These are phyloP conservation scores for Sordariomycetes sp. DNA, from an alignment of 2,329 filamentous ascomycete genomes.

Conservation along the genomic window DNA sequence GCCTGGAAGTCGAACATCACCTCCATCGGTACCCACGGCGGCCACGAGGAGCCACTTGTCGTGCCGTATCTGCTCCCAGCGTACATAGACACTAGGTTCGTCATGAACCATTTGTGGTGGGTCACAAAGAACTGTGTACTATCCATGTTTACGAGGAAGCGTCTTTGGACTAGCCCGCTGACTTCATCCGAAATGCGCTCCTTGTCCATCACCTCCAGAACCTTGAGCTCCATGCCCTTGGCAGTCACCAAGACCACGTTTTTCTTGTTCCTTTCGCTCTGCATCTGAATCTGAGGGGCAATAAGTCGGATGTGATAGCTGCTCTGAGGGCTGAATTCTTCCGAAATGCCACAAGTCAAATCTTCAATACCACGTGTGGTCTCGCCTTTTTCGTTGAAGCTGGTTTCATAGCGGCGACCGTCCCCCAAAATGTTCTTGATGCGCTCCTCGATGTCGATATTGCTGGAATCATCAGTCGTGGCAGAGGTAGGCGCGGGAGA, in stretches of 20 bases:
- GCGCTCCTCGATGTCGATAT: constrained; percentile 63
- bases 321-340: constrained; percentile 84
- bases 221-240: constrained; percentile 96
- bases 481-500: constrained; percentile 24
- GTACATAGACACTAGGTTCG: constrained; percentile 82
- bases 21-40: constrained; percentile 96
- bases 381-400: constrained; percentile 21
- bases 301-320: constrained; percentile 93
- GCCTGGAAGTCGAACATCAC: constrained; percentile 95
- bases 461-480: constrained; percentile 45
- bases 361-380: constrained; percentile 42
- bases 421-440: constrained; percentile 82
- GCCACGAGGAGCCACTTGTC: constrained; percentile 78
- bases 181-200: constrained; percentile 85
- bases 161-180: constrained; percentile 87
- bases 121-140: constrained; percentile 98
- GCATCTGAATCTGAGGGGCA: constrained; percentile 93
- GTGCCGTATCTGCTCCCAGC: constrained; percentile 90
- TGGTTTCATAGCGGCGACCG: constrained; percentile 56
- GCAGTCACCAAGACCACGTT: constrained; percentile 94
- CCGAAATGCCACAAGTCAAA: constrained; percentile 66
- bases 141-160: constrained; percentile 93
- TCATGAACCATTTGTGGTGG: constrained; percentile 81
- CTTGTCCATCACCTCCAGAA: constrained; percentile 97
- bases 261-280: constrained; percentile 96